A percentile compares a stretch with the other conserved stretches of the same genome.
phyloP scores from a whole-genome alignment of 106 monocot genomes.

The Dendrobium huoshanense region DNA sequence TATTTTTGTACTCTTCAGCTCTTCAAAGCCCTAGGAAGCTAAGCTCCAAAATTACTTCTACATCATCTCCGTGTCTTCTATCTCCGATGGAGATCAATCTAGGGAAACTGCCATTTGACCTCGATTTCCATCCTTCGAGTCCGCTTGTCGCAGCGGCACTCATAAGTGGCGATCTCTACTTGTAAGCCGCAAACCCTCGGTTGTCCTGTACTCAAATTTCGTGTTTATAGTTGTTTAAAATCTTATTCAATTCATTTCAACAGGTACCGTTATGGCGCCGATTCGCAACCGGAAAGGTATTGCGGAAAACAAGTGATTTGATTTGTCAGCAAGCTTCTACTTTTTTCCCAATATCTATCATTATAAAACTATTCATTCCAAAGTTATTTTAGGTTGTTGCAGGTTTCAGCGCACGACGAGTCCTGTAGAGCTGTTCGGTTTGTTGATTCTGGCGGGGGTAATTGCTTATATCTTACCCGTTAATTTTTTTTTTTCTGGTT shows the following conservation, averaged over 20 bases:
- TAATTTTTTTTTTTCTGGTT: not conserved
- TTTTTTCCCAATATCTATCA: not conserved
- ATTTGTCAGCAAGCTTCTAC: not conserved
- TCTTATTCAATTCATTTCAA: not conserved
- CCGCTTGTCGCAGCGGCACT: conserved; percentile 63
- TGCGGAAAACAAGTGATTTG: not conserved
- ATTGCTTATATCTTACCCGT: not conserved
- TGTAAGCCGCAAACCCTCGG: conserved; percentile 35
- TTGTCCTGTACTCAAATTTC: not conserved
- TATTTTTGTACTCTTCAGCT: too few species aligned
- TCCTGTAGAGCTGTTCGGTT: conserved; percentile 91
- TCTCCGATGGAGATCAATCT: conserved; percentile 67
- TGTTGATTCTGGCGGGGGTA: conserved; percentile 68
- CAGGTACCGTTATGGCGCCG: conserved; percentile 65
- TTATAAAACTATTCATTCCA: not conserved
- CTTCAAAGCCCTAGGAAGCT: too few species aligned
- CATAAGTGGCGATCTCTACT: conserved; percentile 68
- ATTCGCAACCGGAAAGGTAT: conserved; percentile 66
- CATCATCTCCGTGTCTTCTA: not conserved
- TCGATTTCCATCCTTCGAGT: conserved; percentile 80
- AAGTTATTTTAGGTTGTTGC: conserved; percentile 26
- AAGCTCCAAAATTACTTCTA: not conserved
- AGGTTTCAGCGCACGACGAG: conserved; percentile 44
- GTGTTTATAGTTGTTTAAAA: not conserved
- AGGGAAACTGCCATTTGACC: conserved; percentile 56